These are phyloP conservation scores for Furcasterigmium sp. DNA, from an alignment of 2,329 filamentous ascomycete species.

Conservation along the genomic window DNA sequence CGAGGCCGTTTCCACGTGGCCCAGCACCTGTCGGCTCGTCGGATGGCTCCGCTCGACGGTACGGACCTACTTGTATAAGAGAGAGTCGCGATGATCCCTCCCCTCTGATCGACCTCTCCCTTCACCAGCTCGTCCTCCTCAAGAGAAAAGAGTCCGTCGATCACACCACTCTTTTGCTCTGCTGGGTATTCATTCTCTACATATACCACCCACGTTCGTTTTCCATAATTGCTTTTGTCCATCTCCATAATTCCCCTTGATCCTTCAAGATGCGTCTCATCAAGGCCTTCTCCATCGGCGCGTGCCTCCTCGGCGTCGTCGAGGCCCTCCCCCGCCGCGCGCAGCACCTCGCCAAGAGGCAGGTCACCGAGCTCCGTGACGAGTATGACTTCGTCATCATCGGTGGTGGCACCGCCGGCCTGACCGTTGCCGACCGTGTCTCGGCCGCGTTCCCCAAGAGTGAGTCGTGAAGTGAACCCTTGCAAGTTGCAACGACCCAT, in stretches of 20 bases:
- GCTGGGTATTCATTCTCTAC: slow-evolving; percentile 9
- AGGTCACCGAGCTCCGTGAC: slow-evolving; percentile 18
- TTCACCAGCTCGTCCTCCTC: slow-evolving; percentile 2
- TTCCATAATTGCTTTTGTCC: too few relatives aligned
- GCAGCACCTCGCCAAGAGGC: slow-evolving; percentile 13
- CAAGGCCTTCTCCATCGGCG: slow-evolving; percentile 12
- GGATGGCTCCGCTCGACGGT: not conserved
- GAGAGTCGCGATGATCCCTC: slow-evolving; percentile 4
- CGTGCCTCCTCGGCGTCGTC: slow-evolving; percentile 11
- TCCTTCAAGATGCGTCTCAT: slow-evolving; percentile 14
- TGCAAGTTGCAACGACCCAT: not conserved
- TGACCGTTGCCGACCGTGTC: slow-evolving; percentile 26
- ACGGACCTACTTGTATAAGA: not conserved
- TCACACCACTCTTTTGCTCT: not conserved
- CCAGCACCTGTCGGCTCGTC: not conserved
- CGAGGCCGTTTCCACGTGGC: slow-evolving; percentile 3
- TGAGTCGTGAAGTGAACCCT: slow-evolving; percentile 7
- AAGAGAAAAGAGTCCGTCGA: slow-evolving; percentile 4
- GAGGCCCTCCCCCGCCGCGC: slow-evolving; percentile 13
- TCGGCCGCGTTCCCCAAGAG: slow-evolving; percentile 21
- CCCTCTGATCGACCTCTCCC: slow-evolving; percentile 1
- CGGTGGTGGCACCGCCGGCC: slow-evolving; percentile 24
- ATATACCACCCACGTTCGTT: slow-evolving; percentile 5
- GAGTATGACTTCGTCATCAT: slow-evolving; percentile 23
- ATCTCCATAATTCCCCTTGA: not conserved